Evolutionary conservation across 352 stramenopile genomes (phyloP).

Genomic region (Phytophthora pseudosyringae): DNA sequence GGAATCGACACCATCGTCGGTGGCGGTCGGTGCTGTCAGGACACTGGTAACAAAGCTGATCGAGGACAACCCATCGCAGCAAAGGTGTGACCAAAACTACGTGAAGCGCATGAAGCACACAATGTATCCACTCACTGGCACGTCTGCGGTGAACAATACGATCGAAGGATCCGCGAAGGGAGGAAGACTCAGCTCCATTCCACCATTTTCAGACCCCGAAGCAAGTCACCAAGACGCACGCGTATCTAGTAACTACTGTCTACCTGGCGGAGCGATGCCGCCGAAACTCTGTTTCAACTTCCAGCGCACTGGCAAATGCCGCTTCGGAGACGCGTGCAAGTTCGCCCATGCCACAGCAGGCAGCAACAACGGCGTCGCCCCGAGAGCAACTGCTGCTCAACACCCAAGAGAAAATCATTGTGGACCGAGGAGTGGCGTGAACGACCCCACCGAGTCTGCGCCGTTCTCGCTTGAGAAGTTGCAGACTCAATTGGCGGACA

Average conservation of each 20-base stretch:
- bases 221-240: neutral
- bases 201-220: neutral
- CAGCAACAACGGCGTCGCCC: neutral
- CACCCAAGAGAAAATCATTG: neutral
- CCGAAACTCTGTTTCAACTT: constrained; percentile 32
- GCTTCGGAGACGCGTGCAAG: constrained; percentile 32
- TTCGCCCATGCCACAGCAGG: constrained; percentile 13
- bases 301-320: constrained; percentile 29
- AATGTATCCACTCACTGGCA: too few species aligned
- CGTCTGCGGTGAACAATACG: constrained; percentile 11
- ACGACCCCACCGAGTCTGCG: neutral
- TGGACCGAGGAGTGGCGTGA: neutral
- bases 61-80: too few species aligned
- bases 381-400: neutral
- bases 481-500: constrained; percentile 24
- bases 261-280: constrained; percentile 4
- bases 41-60: too few species aligned
- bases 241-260: too few species aligned
- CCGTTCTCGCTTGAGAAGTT: constrained; percentile 34
- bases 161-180: too few species aligned
- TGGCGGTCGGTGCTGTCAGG: too few species aligned
- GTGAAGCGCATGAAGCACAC: too few species aligned
- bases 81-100: too few species aligned
- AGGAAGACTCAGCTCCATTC: constrained; percentile 11
- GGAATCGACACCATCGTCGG: too few species aligned